phyloP scores from a whole-genome alignment of 768 basidiomycete genomes.

The Chalciporus pseudorubinellus region DNA sequence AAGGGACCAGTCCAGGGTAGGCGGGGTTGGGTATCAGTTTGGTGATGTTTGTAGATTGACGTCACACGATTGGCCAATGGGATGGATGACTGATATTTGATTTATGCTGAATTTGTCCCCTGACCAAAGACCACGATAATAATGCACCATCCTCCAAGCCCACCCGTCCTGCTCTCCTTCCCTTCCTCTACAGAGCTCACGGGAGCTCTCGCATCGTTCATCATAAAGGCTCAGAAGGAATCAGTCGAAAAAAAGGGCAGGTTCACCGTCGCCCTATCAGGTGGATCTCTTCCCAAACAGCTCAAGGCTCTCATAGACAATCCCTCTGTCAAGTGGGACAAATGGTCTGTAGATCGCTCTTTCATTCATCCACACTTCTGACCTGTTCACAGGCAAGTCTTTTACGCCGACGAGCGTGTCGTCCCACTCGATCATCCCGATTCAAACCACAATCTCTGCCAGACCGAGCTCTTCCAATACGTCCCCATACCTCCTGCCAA shows the following conservation, averaged over 20 bases:
- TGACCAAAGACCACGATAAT: conserved; percentile 17
- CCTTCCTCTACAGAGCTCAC: conserved; percentile 52
- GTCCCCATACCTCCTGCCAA: conserved; percentile 74
- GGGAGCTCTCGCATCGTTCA: conserved; percentile 71
- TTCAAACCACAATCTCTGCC: conserved; percentile 85
- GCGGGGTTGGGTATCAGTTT: conserved; percentile 14
- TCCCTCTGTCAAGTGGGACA: conserved; percentile 81
- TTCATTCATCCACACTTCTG: background rate
- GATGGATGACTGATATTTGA: background rate
- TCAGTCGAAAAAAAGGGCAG: conserved; percentile 84
- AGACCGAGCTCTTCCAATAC: conserved; percentile 70
- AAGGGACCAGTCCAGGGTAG: background rate
- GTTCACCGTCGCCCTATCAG: conserved; percentile 92
- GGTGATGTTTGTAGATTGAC: conserved; percentile 27
- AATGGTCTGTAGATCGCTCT: conserved; percentile 64
- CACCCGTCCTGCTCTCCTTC: conserved; percentile 77
- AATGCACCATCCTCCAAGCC: conserved; percentile 54
- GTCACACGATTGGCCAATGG: conserved; percentile 13
- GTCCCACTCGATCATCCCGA: conserved; percentile 92
- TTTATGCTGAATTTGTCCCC: conserved; percentile 10
- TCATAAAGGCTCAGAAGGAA: conserved; percentile 85
- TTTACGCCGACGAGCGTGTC: conserved; percentile 93
- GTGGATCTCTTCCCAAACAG: conserved; percentile 85
- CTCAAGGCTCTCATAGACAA: conserved; percentile 68
- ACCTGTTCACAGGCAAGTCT: conserved; percentile 78